Evolutionary conservation across 805 yeast genomes (phyloP).

Genomic region (Jamesozyma jinghongensis): DNA sequence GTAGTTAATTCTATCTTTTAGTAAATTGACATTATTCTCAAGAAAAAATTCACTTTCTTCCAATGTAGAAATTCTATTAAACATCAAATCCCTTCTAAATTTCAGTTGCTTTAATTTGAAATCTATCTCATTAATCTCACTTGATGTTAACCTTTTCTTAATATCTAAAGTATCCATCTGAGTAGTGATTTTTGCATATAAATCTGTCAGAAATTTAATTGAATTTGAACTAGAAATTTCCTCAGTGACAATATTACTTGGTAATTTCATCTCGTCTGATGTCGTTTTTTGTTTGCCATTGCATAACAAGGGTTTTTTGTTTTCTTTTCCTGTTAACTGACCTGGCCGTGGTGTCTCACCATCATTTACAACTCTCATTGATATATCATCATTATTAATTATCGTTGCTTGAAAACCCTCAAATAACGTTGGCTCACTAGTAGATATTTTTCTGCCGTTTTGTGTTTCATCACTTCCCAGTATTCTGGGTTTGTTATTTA

Average conservation of each 20-base stretch:
- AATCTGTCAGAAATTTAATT: constrained; percentile 30
- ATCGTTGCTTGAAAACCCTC: constrained; percentile 59
- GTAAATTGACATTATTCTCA: constrained; percentile 39
- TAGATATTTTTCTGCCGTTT: constrained; percentile 3
- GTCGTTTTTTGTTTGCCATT: no score
- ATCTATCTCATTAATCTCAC: constrained; percentile 59
- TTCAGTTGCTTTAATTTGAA: constrained; percentile 44
- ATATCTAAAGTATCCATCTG: constrained; percentile 49
- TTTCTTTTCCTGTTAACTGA: no score
- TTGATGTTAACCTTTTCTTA: constrained; percentile 54
- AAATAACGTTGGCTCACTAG: constrained; percentile 42
- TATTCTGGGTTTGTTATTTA: background rate
- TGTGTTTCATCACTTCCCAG: constrained; percentile 8
- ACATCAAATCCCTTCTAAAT: constrained; percentile 42
- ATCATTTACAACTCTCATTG: constrained; percentile 1
- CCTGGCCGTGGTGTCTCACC: no score
- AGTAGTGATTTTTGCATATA: constrained; percentile 35
- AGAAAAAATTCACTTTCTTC: constrained; percentile 53
- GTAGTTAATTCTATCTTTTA: constrained; percentile 37
- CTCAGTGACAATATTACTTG: background rate
- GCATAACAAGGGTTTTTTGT: no score
- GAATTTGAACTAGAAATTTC: constrained; percentile 22
- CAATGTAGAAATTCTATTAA: constrained; percentile 48
- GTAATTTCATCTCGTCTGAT: background rate
- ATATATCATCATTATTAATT: constrained; percentile 7